Evolutionary conservation across 176 grass and related monocot genomes (phyloP).

Genomic region (Carex pumila): DNA sequence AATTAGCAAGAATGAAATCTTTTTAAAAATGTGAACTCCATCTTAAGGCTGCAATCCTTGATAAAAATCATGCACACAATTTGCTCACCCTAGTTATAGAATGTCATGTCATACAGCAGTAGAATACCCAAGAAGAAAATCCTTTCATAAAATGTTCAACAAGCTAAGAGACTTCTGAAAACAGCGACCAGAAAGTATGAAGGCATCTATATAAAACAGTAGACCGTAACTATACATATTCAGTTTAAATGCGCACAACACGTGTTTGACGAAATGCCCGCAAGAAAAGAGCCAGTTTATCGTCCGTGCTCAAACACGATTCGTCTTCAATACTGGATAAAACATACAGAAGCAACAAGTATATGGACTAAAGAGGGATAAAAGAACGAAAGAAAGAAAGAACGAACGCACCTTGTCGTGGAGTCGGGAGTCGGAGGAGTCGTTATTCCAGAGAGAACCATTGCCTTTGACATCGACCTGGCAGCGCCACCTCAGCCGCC

Average conservation of each 20-base stretch:
- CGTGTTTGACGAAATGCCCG: conserved; percentile 22
- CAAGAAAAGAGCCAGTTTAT: neutral
- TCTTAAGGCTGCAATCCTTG: neutral
- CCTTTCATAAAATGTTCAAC: neutral
- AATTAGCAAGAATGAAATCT: neutral
- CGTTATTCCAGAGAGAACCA: conserved; percentile 57
- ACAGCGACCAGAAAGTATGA: neutral
- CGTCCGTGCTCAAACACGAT: neutral
- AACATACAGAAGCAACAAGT: neutral
- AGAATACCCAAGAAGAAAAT: neutral
- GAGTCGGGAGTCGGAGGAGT: conserved; percentile 50
- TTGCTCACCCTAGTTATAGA: neutral
- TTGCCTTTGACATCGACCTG: conserved; percentile 72
- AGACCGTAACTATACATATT: neutral
- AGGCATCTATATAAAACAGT: neutral
- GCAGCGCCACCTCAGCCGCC: conserved; percentile 53
- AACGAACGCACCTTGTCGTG: conserved; percentile 48
- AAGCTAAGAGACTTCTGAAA: neutral
- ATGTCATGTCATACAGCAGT: neutral
- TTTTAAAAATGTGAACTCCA: neutral
- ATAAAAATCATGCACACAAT: neutral
- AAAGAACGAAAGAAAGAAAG: neutral
- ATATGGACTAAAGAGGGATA: neutral
- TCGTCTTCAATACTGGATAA: conserved; percentile 12
- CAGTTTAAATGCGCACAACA: neutral